Evolutionary conservation across 2,329 filamentous ascomycete genomes (phyloP).

Genomic region (Colletotrichum sublineola): DNA sequence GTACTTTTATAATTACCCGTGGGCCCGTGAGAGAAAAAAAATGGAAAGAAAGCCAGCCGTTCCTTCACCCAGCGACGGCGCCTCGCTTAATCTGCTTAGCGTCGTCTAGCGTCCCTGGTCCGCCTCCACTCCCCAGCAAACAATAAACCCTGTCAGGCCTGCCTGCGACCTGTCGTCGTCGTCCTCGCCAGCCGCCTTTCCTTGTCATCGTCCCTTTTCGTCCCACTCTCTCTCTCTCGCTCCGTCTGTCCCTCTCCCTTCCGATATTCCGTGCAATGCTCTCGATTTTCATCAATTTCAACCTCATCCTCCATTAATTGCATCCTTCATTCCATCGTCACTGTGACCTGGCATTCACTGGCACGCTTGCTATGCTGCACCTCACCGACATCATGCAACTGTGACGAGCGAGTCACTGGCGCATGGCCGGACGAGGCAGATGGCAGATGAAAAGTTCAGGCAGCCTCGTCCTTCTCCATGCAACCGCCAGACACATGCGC

Average conservation of each 20-base stretch:
- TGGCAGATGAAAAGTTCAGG: background rate
- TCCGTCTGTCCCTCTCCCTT: constrained; percentile 9
- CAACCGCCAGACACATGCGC: constrained; percentile 8
- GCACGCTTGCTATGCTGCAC: background rate
- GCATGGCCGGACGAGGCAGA: background rate
- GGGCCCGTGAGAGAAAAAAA: constrained; percentile 43
- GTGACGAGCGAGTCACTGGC: background rate
- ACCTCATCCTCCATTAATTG: background rate
- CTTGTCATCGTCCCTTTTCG: constrained; percentile 29
- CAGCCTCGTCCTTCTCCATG: constrained; percentile 1
- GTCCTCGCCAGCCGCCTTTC: constrained; percentile 19
- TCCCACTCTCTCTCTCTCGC: background rate
- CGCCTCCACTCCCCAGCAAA: constrained; percentile 42
- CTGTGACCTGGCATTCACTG: background rate
- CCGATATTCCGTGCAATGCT: constrained; percentile 7
- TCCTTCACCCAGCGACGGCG: constrained; percentile 42
- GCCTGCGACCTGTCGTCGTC: constrained; percentile 22
- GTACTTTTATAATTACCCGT: constrained; percentile 44
- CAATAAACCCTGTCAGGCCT: constrained; percentile 36
- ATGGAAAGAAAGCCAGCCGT: constrained; percentile 41
- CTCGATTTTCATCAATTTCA: background rate
- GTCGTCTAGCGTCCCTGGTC: constrained; percentile 40
- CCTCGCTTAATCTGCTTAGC: constrained; percentile 43
- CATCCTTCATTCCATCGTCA: background rate
- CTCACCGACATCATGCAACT: background rate